phyloP scores from a whole-genome alignment of 495 filamentous ascomycete species.

The Hypoxylon fragiforme region DNA sequence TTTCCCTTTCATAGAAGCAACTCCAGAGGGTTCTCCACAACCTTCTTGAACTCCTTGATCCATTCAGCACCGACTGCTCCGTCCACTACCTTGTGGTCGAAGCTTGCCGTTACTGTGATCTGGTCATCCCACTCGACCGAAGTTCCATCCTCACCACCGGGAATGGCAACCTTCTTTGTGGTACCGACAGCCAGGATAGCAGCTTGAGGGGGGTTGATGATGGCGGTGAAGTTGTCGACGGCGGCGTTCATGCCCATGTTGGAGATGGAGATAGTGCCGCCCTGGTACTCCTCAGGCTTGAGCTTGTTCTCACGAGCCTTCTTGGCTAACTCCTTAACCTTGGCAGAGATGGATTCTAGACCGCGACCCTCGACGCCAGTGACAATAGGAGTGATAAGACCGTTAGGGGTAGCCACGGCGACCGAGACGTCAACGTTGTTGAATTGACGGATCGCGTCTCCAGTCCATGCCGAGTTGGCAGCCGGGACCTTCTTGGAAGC shows the following conservation, averaged over 20 bases:
- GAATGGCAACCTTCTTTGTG: constrained; percentile 90
- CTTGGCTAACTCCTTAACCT: constrained; percentile 94
- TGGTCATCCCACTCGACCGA: constrained; percentile 93
- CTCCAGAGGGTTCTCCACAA: constrained; percentile 94
- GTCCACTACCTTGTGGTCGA: constrained; percentile 91
- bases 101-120: constrained; percentile 90
- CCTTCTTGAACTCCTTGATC: constrained; percentile 96
- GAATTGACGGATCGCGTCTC: constrained; percentile 89
- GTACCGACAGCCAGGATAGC: constrained; percentile 94
- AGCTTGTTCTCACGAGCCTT: constrained; percentile 96
- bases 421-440: constrained; percentile 89
- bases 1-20: constrained; percentile 69
- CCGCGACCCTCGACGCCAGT: constrained; percentile 81
- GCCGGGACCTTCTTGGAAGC: constrained; percentile 91
- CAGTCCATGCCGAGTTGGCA: constrained; percentile 94
- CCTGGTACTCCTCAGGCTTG: constrained; percentile 99
- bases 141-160: constrained; percentile 79
- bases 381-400: constrained; percentile 97
- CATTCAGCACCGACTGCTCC: constrained; percentile 97
- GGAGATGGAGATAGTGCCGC: constrained; percentile 97
- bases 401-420: constrained; percentile 89
- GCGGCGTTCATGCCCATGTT: constrained; percentile 99
- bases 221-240: constrained; percentile 96
- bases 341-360: constrained; percentile 79
- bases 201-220: constrained; percentile 99